Base-by-base conservation (phyloP, 1,139 yeast species). In the Saccharomycopsis hybrid region DNA sequence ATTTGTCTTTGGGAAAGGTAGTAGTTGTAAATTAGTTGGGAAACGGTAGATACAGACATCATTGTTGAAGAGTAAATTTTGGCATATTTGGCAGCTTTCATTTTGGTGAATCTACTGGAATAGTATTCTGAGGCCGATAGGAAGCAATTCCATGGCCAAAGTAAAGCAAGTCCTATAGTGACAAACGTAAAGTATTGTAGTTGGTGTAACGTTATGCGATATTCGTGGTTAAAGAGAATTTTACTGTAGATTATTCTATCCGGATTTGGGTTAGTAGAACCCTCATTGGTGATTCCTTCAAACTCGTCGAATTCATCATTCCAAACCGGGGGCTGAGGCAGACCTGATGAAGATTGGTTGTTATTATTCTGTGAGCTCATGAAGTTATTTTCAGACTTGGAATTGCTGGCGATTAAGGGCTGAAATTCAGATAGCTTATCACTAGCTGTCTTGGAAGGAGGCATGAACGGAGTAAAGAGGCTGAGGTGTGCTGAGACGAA, bases 131-230 rank as follows among this genome's bases (percentile, higher is more conserved):
- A 77, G 0, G 97, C 96, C 1, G 95, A 82, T 7, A 92, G 68
- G 58, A 89, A 83, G 57, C 95, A 81, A 70, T 92, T 92, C 97
- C 97, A 92, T 0, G 98, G 97, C 97, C 97, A 92, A 41, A 92
- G 72, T 38, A 85, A 69, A 0, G 92, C 83, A 5, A 85, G 69
- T 0, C 96, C 97, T 7, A 86, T 73, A n/a, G 78, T 59, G 32
- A 82, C 63, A 60, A 83, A 87, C 0, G 94, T 78, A 24, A 74
- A 44, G 61, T 86, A 87, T 49, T 75, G 75, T 28, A 81, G 46
- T n/a, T 51, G 56, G 29, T 52, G 55, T 4, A 52, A 41, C 25
- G 28, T 43, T 8, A 43, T n/a, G 13, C 30, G 46, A 43, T 27
- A 9, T 25, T 43, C 46, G 29, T 35, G 37, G 4, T 2, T 24